Percentiles rank a stretch among this genome's conserved stretches.
Conservation (phyloP, 345 rosid genomes). For the Adansonia digitata region DNA sequence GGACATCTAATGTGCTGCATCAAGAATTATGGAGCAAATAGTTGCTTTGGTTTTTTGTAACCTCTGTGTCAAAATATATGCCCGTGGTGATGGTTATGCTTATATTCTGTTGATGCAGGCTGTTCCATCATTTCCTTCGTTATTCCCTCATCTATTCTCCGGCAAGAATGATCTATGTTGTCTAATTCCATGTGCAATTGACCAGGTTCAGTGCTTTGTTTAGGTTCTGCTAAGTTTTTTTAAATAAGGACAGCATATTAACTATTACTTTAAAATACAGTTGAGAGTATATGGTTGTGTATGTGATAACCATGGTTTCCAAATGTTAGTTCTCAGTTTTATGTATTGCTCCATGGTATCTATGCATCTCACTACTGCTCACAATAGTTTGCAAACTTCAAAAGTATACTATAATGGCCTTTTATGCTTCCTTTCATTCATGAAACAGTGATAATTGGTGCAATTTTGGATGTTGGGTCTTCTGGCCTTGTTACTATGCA, state of each 20-base stretch:
- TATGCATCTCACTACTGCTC: neutral
- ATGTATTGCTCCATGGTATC: neutral
- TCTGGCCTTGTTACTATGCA: neutral
- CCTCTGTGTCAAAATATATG: constrained; percentile 10
- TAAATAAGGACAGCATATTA: neutral
- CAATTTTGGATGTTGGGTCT: neutral
- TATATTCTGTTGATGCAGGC: constrained; percentile 48
- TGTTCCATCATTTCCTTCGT: constrained; percentile 88
- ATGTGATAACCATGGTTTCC: neutral
- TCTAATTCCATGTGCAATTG: constrained; percentile 95
- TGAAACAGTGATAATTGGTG: neutral
- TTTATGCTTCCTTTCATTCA: neutral
- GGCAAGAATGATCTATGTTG: constrained; percentile 72
- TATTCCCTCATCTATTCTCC: constrained; percentile 81
- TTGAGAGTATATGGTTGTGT: neutral
- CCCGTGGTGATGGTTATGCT: neutral
- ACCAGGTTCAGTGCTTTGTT: constrained; percentile 53
- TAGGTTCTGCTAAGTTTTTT: neutral
- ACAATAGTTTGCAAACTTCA: neutral
- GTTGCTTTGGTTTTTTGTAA: neutral
- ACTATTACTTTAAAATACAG: neutral
- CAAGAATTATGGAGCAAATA: neutral
- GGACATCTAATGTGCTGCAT: neutral
- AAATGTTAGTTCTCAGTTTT: neutral
- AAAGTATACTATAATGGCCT: neutral